Conservation (phyloP, 345 rosid genomes). For the Nephelium lappaceum region DNA sequence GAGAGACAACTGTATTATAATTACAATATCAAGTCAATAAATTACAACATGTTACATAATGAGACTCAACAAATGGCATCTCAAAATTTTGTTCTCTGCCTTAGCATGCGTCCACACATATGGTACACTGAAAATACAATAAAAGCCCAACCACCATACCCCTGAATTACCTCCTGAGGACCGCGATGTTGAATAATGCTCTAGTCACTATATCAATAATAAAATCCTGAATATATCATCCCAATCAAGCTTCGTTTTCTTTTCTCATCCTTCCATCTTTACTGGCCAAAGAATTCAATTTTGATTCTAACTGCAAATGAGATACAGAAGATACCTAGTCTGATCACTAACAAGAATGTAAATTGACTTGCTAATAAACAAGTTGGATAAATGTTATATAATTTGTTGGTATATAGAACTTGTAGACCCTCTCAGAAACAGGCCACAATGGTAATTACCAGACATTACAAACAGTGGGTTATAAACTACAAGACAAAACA, state of each 20-base stretch:
- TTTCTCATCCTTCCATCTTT: conserved; percentile 38
- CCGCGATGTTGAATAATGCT: background rate
- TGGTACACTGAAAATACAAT: conserved; percentile 42
- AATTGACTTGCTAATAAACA: background rate
- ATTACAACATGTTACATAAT: conserved; percentile 38
- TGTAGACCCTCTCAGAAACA: background rate
- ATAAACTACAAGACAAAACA: background rate
- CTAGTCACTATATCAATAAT: conserved; percentile 11
- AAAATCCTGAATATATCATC: background rate
- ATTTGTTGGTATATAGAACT: background rate
- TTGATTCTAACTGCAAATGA: conserved; percentile 68
- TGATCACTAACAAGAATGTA: background rate
- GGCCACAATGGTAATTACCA: background rate
- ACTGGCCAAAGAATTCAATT: conserved; percentile 47
- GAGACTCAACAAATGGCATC: conserved; percentile 42
- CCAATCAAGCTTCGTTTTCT: conserved; percentile 23
- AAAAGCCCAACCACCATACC: conserved; percentile 18
- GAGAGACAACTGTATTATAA: conserved; percentile 25
- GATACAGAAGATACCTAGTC: background rate
- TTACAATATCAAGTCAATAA: conserved; percentile 34
- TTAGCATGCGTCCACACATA: conserved; percentile 30
- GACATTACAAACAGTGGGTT: background rate
- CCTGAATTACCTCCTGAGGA: conserved; percentile 11
- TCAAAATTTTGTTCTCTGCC: conserved; percentile 50
- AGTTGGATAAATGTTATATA: background rate